Conservation (phyloP, 179 eudicot genomes). For the Beta macrorhiza region DNA sequence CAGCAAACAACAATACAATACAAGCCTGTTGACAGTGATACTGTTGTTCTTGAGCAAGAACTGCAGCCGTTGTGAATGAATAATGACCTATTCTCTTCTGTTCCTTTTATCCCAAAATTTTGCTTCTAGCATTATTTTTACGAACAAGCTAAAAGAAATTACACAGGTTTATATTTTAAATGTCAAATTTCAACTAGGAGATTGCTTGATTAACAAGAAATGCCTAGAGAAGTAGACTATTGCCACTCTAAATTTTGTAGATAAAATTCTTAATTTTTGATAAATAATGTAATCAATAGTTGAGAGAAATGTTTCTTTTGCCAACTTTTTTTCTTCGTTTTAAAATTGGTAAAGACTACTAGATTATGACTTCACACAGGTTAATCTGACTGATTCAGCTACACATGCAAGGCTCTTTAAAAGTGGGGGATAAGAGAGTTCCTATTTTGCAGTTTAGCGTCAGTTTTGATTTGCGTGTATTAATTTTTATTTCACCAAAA, state of each 20-base stretch:
- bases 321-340: background rate
- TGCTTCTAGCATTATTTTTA: conserved; percentile 14
- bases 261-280: background rate
- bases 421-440: too few relatives aligned
- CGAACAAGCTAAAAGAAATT: conserved; percentile 8
- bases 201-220: conserved; percentile 7
- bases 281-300: conserved; percentile 15
- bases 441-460: too few relatives aligned
- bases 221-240: conserved; percentile 3
- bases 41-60: conserved; percentile 67
- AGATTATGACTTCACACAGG: too few relatives aligned
- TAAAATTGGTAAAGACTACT: too few relatives aligned
- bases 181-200: conserved; percentile 8
- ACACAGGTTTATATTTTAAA: background rate
- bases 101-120: conserved; percentile 8
- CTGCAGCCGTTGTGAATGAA: conserved; percentile 61
- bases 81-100: background rate
- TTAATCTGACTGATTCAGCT: too few relatives aligned
- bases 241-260: conserved; percentile 17
- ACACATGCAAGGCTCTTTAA: too few relatives aligned
- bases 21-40: conserved; percentile 62
- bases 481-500: too few relatives aligned
- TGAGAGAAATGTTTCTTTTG: background rate
- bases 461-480: too few relatives aligned
- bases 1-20: conserved; percentile 46